phyloP scores from a whole-genome alignment of 371 early-diverging fungal species.

The Umbelopsis sp. region DNA sequence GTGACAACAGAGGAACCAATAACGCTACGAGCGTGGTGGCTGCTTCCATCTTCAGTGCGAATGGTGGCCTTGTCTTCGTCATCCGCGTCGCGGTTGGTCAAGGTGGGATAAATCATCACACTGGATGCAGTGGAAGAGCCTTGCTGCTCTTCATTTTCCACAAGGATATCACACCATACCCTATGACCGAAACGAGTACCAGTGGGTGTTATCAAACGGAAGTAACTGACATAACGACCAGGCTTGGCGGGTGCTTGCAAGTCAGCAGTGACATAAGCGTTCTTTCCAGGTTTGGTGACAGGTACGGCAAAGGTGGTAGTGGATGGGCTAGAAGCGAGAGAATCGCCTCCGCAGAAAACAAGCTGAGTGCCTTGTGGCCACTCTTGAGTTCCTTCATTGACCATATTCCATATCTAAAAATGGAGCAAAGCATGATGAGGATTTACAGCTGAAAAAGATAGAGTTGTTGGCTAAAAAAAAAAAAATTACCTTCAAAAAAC shows the following conservation, averaged over 20 bases:
- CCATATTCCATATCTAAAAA: slow-evolving; percentile 66
- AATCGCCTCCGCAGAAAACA: slow-evolving; percentile 58
- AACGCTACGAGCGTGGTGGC: neutral
- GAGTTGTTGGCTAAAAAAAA: neutral
- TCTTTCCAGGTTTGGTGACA: slow-evolving; percentile 51
- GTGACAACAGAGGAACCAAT: neutral
- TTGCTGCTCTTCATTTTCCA: slow-evolving; percentile 36
- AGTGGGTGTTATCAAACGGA: slow-evolving; percentile 62
- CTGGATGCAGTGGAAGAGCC: slow-evolving; percentile 16
- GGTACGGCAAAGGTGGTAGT: slow-evolving; percentile 52
- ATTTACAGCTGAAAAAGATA: too few species aligned
- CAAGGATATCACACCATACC: slow-evolving; percentile 68
- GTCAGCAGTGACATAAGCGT: slow-evolving; percentile 60
- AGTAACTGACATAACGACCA: slow-evolving; percentile 65
- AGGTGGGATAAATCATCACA: slow-evolving; percentile 26
- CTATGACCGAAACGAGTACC: slow-evolving; percentile 69
- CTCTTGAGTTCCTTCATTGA: slow-evolving; percentile 59
- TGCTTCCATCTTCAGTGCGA: slow-evolving; percentile 14
- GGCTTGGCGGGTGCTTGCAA: slow-evolving; percentile 66
- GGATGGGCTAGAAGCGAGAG: slow-evolving; percentile 26
- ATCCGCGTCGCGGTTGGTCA: slow-evolving; percentile 14
- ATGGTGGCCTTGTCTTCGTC: slow-evolving; percentile 12
- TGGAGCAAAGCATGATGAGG: neutral
- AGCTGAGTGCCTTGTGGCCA: slow-evolving; percentile 70
- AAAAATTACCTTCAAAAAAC: slow-evolving; percentile 47